Base-by-base conservation (phyloP, 192 early-diverging fungal species). In the Powellomyces hirtus region DNA sequence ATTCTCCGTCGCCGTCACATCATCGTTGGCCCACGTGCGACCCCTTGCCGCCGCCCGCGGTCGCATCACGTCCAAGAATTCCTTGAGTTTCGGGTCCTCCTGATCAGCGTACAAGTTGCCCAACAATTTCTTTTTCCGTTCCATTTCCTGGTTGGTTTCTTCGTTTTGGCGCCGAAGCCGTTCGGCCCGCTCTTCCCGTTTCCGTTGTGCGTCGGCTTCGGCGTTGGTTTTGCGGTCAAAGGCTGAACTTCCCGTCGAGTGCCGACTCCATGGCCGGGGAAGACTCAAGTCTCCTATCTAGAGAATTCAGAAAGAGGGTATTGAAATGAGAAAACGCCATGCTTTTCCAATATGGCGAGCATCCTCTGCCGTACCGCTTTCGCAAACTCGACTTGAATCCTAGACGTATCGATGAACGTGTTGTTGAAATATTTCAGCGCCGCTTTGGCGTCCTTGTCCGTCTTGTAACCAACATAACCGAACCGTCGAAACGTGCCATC, bases 21-120 rank as follows among this genome's bases (percentile, higher is more conserved):
- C 94, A 59, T 98, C 94, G 76, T 98, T 97, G 2, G 89, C 86
- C 96, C 96, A 98, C 1, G 93, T 92, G 66, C 86, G 84, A 52
- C 84, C 83, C 26, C 80, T 84, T 0, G 88, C 82, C 29, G 73
- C 62, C 30, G 70, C 66, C 36, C 94, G 86, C 2, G 94, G 89
- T 34, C 87, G 71, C 94, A 97, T 94, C 10, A 96, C 91, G 65
- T 93, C 88, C 71, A 96, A 72, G 67, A 81, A 84, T 51, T 98
- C 96, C 55, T 88, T 83, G 55, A 98, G 85, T 63, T 92, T 89
- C 14, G 90, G 86, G 72, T 98, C 91, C 4, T 89, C 80, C 66
- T 85, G 80, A 18, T 27, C 31, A 16, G 29, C 53, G 37, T 69
- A 79, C 6, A 87, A 66, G 38, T 77, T 49, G 33, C 77, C 42